Evolutionary conservation across 805 yeast genomes (phyloP).

Genomic region (Metschnikowia dekortorum): DNA sequence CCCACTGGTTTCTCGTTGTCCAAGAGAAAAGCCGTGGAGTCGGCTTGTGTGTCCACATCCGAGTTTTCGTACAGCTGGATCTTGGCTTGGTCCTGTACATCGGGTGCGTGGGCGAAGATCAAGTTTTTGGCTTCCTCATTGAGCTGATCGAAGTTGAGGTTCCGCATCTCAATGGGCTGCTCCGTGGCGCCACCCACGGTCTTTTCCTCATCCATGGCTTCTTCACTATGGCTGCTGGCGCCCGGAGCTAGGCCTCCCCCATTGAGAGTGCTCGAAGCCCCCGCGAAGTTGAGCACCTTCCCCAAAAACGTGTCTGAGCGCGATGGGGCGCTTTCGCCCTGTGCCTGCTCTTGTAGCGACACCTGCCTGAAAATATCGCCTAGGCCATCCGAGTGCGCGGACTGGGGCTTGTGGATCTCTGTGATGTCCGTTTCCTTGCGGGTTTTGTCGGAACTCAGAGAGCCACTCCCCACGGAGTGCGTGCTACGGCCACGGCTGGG

Average conservation of each 20-base stretch:
- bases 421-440: constrained; percentile 13
- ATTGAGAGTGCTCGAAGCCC: constrained; percentile 23
- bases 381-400: constrained; percentile 9
- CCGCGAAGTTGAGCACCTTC: constrained; percentile 26
- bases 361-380: constrained; percentile 30
- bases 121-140: constrained; percentile 53
- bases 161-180: constrained; percentile 43
- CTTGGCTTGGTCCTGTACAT: constrained; percentile 7
- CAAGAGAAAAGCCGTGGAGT: constrained; percentile 4
- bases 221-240: constrained; percentile 22
- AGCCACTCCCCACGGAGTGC: background rate
- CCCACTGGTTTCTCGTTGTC: constrained; percentile 2
- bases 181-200: constrained; percentile 17
- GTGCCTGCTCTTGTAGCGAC: constrained; percentile 30
- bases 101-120: constrained; percentile 46
- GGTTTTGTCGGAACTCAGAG: background rate
- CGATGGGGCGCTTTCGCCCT: constrained; percentile 17
- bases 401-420: constrained; percentile 8
- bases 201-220: constrained; percentile 21
- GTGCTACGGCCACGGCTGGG: background rate
- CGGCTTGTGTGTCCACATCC: constrained; percentile 2
- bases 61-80: constrained; percentile 1
- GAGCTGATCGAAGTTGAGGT: constrained; percentile 38
- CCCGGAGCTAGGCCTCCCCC: constrained; percentile 45
- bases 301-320: constrained; percentile 38